Evolutionary conservation across 306 rosid genomes (phyloP), one percentile per base, ranked within the genome.

Genomic region (Trichosanthes cucumerina): DNA sequence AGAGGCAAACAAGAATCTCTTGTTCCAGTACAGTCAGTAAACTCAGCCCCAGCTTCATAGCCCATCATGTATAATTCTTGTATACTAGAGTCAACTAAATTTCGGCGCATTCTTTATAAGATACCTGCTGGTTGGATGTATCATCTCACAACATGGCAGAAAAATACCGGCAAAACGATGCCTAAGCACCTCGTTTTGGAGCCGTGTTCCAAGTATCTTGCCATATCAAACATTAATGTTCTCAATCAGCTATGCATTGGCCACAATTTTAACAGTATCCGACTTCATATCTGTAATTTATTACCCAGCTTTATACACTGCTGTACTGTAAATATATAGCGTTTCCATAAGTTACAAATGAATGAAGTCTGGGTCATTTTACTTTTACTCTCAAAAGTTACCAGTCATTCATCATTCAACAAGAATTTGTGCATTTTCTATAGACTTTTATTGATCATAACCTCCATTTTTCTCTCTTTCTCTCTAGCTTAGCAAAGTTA

Each of bases 1-100:
- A 73, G 79, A 79, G 97, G 93, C 82, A 81, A 86, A 73, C 90
- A 87, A 82, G 81, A 82, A 81, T 77, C 89, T 84, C 84, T 85
- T 84, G 86, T 94, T 65, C 93, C 97, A 21, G 39, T 85, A 79
- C 86, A 88, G 79, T 78, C 83, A 0, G 80, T 80, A 84, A 88
- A 86, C 78, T 80, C 84, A 47, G 77, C 83, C 72, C 85, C 83
- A 47, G 54, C 79, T 56, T 56, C 65, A 39, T 76, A 76, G 53
- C 79, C 58, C 49, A 38, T 33, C 28, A 36, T 56, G 79, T 75
- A 53, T 38, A 33, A 75, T 36, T 82, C 60, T 33, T 83, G 89
- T 91, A 88, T 76, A 87, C 85, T 81, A 19, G 82, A 38, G 81
- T 81, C 74, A 80, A 82, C 83, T 82, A 86, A 89, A 82, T 78